Base-by-base conservation (phyloP, 2,329 filamentous ascomycete genomes). In the Trichoderma guizhouense region DNA sequence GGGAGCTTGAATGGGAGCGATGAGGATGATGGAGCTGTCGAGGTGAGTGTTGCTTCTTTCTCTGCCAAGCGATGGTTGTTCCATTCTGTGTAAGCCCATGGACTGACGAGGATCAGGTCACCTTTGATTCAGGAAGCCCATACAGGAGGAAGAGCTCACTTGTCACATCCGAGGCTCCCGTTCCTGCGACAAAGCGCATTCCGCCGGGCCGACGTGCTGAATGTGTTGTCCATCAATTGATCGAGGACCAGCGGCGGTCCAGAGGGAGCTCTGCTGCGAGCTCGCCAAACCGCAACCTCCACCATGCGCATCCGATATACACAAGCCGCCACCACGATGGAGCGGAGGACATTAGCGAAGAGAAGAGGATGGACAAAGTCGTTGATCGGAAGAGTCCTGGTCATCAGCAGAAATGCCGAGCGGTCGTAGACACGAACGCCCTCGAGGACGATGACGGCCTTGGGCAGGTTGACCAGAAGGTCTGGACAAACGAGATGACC, bases 111-210 rank as follows among this genome's bases (percentile, higher is more conserved):
- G 1, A 30, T 26, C 30, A 89, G 88, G 89, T 92, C 64, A 85
- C 88, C 26, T 91, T 92, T 76, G 89, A 92, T 73, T 81, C 87
- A 1, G 81, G 85, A 51, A 90, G 87, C 74, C 84, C 86, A 0
- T 89, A 91, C 76, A 87, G 90, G 26, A 86, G 90, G 72, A 92
- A 92, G 81, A 91, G 89, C 76, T 92, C 90, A 14, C 84, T 92
- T 63, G 87, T 91, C 14, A 79, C 84, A 5, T 82, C 82, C 63
- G 88, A 91, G 34, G 77, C 82, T 3, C 76, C 81, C 18, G 74
- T 77, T 8, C 83, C 83, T 6, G 74, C 82, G 43, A 76, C 73
- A 62, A 73, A 71, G 43, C 74, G 43, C 68, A 74, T 72, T 32
- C 73, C 57, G 7, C 74, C 65, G 76, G 79, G 55, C 76, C 79